Conservation (phyloP, 169 alveolate species). For the Plasmodium yoelii region DNA sequence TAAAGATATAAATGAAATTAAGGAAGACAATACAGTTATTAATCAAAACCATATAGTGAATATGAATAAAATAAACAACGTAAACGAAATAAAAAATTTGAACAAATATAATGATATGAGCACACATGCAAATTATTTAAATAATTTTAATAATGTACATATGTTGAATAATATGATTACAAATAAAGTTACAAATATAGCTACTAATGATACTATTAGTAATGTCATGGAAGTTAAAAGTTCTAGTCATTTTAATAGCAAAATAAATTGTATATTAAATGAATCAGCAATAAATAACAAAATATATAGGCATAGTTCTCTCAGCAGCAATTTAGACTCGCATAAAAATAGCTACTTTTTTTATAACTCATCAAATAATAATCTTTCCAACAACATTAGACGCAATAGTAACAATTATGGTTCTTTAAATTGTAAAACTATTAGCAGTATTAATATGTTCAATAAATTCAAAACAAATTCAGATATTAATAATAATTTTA, state of each 20-base stretch:
- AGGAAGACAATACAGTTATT: background rate
- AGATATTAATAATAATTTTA: background rate
- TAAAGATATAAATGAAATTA: background rate
- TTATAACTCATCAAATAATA: slow-evolving; percentile 4
- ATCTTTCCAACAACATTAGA: background rate
- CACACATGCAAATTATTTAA: background rate
- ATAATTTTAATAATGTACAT: slow-evolving; percentile 18
- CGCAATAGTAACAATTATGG: background rate
- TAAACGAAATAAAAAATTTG: background rate
- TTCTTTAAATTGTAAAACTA: too few species aligned
- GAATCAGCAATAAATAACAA: slow-evolving; percentile 6
- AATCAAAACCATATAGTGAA: background rate
- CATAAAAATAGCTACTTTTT: slow-evolving; percentile 14
- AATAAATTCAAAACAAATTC: too few species aligned
- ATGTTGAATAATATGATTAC: slow-evolving; percentile 2
- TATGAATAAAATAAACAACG: background rate
- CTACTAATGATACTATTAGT: background rate
- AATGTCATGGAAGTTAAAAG: background rate
- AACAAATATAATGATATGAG: slow-evolving; percentile 13
- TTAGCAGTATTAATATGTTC: too few species aligned
- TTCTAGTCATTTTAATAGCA: background rate
- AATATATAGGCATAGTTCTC: background rate
- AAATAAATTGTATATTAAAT: slow-evolving; percentile 9
- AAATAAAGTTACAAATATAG: slow-evolving; percentile 4
- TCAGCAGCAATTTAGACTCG: background rate